Evolutionary conservation across 2,329 filamentous ascomycete genomes (phyloP), one percentile per base, ranked within the genome.

Genomic region (Aureobasidium zeae): DNA sequence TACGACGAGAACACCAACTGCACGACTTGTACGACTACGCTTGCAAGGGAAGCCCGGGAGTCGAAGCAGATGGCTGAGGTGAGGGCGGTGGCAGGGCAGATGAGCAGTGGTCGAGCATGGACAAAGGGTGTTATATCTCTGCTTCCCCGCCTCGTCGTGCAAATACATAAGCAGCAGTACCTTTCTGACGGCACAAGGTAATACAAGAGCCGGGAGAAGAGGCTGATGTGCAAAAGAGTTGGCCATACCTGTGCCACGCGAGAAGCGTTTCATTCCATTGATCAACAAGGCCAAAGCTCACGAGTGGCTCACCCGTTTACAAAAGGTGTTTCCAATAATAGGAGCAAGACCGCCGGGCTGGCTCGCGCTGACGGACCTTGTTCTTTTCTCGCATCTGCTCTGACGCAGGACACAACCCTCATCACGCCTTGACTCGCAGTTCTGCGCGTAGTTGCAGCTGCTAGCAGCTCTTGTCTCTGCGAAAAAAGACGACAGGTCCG

Each of bases 71-170:
- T 44, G 68, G 66, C 10, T 69, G 68, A 2, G 74, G 73, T 7
- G 78, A 83, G 58, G 78, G 74, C 0, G 66, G 81, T 24, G 77
- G 78, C 1, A 12, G 35, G 8, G 24, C 16, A 37, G 32, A 36
- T 10, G 3, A 13, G 3, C 21, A 25, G 17, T n/a, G 20, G 22
- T 17, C 34, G 6, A 7, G 34, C 34, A 20, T 30, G 11, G 11
- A 16, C 25, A 13, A 16, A 29, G 10, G 22, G 22, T 38, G 17
- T 12, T 12, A 11, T 7, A 29, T 29, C 20, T 4, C n/a, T n/a
- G n/a, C n/a, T n/a, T n/a, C 13, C 15, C 15, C 13, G 13, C 12
- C 26, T 39, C n/a, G 36, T n/a, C n/a, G n/a, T n/a, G n/a, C n/a
- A n/a, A n/a, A n/a, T 13, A 29, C 26, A 30, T 33, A 19, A 13